Conservation (phyloP, 2,329 filamentous ascomycete genomes). For the Parascedosporium putredinis region DNA sequence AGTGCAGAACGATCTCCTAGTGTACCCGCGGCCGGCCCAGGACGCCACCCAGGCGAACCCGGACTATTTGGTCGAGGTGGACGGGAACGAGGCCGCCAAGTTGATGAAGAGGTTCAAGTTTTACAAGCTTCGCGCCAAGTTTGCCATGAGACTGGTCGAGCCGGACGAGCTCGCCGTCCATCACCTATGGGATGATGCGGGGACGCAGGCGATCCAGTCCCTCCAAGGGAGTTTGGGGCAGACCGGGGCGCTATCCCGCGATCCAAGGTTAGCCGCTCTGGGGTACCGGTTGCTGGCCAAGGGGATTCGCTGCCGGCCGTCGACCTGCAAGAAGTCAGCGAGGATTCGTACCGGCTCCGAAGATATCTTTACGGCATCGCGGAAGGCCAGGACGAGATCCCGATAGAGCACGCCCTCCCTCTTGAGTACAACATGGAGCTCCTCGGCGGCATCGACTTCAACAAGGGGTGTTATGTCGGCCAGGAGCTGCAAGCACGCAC, state of each 20-base stretch:
- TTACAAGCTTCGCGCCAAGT: slow-evolving; percentile 76
- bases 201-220: slow-evolving; percentile 4
- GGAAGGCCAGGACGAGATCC: slow-evolving; percentile 75
- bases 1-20: slow-evolving; percentile 79
- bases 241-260: slow-evolving; percentile 28
- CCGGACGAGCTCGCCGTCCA: slow-evolving; percentile 58
- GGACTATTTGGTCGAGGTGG: slow-evolving; percentile 69
- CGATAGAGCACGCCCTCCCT: slow-evolving; percentile 61
- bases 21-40: slow-evolving; percentile 53
- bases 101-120: slow-evolving; percentile 67
- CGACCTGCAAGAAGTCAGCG: slow-evolving; percentile 34
- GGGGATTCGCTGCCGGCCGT: slow-evolving; percentile 21
- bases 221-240: neutral
- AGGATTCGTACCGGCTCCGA: slow-evolving; percentile 60
- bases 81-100: slow-evolving; percentile 50
- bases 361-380: slow-evolving; percentile 72
- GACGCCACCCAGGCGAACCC: slow-evolving; percentile 13
- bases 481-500: slow-evolving; percentile 96
- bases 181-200: slow-evolving; percentile 59
- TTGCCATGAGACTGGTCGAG: slow-evolving; percentile 57
- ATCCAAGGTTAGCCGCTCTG: slow-evolving; percentile 44
- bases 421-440: slow-evolving; percentile 85
- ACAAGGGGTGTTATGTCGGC: slow-evolving; percentile 93
- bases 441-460: slow-evolving; percentile 78
- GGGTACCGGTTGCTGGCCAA: slow-evolving; percentile 36